Evolutionary conservation across 208 protist genomes (phyloP).

Genomic region (Entamoeba histolytica): DNA sequence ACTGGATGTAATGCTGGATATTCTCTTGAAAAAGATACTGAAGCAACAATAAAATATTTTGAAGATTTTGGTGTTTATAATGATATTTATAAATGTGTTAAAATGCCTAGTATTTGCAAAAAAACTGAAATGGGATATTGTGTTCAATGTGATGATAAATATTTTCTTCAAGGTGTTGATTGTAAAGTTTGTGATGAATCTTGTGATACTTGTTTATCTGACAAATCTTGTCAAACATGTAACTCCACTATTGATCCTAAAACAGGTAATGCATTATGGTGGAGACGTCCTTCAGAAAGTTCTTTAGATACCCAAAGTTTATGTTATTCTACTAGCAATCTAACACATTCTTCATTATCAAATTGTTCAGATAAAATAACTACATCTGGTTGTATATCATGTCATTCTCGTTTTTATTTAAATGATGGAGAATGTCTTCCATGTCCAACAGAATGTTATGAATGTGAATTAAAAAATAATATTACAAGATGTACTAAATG

Average conservation of each 20-base stretch:
- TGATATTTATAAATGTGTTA: not conserved
- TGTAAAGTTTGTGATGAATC: not conserved
- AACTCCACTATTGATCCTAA: not conserved
- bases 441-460: not conserved
- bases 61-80: not conserved
- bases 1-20: not conserved
- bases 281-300: not conserved
- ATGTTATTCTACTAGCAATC: not conserved
- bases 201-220: not conserved
- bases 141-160: not conserved
- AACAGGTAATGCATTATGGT: not conserved
- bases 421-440: not conserved
- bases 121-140: not conserved
- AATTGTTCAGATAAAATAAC: not conserved
- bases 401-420: not conserved
- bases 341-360: not conserved
- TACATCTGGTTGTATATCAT: not conserved
- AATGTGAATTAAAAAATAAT: not conserved
- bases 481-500: not conserved
- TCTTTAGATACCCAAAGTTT: not conserved
- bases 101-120: not conserved
- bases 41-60: not conserved
- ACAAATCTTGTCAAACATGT: not conserved
- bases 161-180: not conserved
- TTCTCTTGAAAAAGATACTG: not conserved